A percentile compares a stretch with the other conserved stretches of the same genome.
phyloP scores from a whole-genome alignment of 2,329 filamentous ascomycete genomes.

The Xylaria sp. region DNA sequence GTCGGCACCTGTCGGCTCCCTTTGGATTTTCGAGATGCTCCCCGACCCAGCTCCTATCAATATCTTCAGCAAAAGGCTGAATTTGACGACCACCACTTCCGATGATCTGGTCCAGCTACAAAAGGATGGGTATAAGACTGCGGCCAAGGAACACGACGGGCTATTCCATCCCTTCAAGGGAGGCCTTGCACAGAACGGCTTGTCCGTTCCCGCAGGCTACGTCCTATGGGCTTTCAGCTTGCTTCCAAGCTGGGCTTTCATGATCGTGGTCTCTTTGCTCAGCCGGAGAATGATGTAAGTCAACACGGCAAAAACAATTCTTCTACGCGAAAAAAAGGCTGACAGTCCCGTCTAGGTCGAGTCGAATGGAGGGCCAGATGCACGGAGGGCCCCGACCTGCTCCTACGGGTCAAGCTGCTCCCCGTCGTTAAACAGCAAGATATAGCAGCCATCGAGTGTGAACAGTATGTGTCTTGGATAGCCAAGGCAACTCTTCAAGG shows the following conservation, averaged over 20 bases:
- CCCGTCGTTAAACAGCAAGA: constrained; percentile 41
- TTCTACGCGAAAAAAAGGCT: constrained; percentile 28
- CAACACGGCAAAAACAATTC: background rate
- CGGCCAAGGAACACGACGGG: constrained; percentile 64
- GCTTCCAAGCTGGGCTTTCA: constrained; percentile 79
- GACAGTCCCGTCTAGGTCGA: constrained; percentile 38
- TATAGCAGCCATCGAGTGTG: constrained; percentile 10
- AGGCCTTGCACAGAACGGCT: constrained; percentile 68
- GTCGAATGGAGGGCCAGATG: constrained; percentile 44
- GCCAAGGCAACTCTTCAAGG: background rate
- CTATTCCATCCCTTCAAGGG: constrained; percentile 83
- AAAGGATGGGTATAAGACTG: constrained; percentile 59
- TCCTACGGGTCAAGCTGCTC: constrained; percentile 45
- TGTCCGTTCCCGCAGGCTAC: constrained; percentile 74
- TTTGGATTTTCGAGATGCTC: constrained; percentile 76
- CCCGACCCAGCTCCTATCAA: constrained; percentile 72
- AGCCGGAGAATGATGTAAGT: constrained; percentile 82
- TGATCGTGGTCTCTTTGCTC: constrained; percentile 78
- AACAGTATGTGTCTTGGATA: background rate
- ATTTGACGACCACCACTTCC: constrained; percentile 74
- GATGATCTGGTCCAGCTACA: constrained; percentile 71
- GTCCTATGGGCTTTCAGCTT: constrained; percentile 73
- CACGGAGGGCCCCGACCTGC: constrained; percentile 43
- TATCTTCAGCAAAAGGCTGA: constrained; percentile 73
- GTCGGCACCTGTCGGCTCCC: constrained; percentile 70